Evolutionary conservation across 139 green algal genomes (phyloP), one percentile per base, ranked within the genome.

Genomic region (Gonium pectorale): DNA sequence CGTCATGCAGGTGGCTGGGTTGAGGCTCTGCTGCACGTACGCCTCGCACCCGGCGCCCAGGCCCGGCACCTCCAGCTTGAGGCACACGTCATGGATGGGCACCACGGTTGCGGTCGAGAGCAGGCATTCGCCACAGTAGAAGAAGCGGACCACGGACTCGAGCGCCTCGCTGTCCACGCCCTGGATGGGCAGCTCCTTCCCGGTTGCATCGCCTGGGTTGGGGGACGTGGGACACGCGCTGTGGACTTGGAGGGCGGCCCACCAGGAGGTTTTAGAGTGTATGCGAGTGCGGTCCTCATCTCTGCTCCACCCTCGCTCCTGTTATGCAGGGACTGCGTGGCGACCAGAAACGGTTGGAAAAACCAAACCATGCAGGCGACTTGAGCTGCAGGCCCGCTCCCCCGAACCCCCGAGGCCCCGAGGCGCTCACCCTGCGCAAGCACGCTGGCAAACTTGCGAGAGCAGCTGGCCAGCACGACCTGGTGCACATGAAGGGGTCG

Each of bases 151-250:
- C 22, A 89, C 80, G 3, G 73, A 35, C 67, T 89, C 79, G 71
- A 91, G 72, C 29, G 84, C 80, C 5, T 41, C 67, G 31, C 69
- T 70, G 73, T 91, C 88, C 21, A 91, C 88, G 3, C 88, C 88
- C 54, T 79, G 81, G 54, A 91, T 73, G 37, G 88, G 88, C 9
- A 91, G 84, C 81, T 91, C 88, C 64, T 91, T 86, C 31, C 79
- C 70, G 5, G 64, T 49, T 37, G 74, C 68, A n/a, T 80, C 80
- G 73, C 83, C 79, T 83, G 79, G 4, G 15, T 70, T 35, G 49
- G 49, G 49, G n/a, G n/a, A n/a, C n/a, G n/a, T n/a, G n/a, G n/a
- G n/a, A n/a, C n/a, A n/a, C n/a, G n/a, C n/a, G n/a, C n/a, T 56
- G 49, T 56, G 49, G 49, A 56, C 13, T 56, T 56, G 49, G 13